These are phyloP conservation scores for Lasiodiplodia sp. DNA, from an alignment of 2,329 filamentous ascomycete species.

Conservation along the genomic window DNA sequence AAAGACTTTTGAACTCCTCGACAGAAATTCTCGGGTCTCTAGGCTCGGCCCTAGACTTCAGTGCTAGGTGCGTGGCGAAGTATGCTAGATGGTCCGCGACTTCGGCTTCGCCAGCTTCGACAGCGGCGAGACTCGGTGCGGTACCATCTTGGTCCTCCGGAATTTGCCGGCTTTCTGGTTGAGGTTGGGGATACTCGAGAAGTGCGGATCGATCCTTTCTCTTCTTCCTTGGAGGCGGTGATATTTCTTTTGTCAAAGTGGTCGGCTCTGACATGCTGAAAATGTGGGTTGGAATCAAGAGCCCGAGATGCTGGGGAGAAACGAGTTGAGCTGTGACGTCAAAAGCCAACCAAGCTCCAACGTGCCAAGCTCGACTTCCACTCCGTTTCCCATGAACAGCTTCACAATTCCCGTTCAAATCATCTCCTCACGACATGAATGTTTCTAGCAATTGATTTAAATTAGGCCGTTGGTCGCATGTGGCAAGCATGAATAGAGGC, in stretches of 20 bases:
- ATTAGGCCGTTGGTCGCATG: no score
- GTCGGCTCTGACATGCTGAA: not conserved
- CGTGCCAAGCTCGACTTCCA: no score
- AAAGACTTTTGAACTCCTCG: constrained; percentile 54
- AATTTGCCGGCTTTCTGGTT: not conserved
- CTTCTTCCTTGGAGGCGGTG: not conserved
- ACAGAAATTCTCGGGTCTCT: constrained; percentile 49
- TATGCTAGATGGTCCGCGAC: constrained; percentile 59
- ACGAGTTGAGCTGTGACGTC: not conserved
- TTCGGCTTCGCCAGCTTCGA: constrained; percentile 60
- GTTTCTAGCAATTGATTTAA: no score
- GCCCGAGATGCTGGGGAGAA: not conserved
- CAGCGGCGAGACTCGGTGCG: constrained; percentile 47
- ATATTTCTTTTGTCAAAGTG: not conserved
- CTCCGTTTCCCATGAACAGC: no score
- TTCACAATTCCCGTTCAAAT: no score
- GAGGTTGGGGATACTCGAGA: no score
- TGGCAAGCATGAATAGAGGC: not conserved
- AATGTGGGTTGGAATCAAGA: not conserved
- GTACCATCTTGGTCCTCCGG: constrained; percentile 25
- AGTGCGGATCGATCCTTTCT: not conserved
- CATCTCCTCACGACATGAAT: no score
- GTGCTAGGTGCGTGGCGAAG: constrained; percentile 53
- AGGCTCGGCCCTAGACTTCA: constrained; percentile 37
- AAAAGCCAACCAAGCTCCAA: not conserved